Base-by-base conservation (phyloP, 371 early-diverging fungal genomes). In the Haplosporangium sp. region DNA sequence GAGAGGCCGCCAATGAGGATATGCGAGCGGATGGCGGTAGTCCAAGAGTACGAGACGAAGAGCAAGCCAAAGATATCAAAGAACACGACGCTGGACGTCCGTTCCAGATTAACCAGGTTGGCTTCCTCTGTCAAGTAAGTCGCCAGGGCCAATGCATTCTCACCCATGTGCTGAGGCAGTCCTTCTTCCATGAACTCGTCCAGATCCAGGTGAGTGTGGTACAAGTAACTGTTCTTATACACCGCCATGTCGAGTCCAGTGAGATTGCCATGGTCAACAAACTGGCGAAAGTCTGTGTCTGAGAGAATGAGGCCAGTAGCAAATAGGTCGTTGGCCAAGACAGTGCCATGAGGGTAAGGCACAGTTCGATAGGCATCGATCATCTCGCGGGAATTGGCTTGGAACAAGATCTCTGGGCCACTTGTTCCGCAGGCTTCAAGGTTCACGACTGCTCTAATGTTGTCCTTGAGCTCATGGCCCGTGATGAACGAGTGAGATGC, bases 211-310 rank as follows among this genome's bases (percentile, higher is more conserved):
- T 89, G 88, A 1, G 93, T 92, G 64, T 93, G 93, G 61, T 93
- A 93, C 20, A 89, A 51, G 58, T 90, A 90, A 1, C 85, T 85
- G 62, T 89, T 90, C 73, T 89, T 88, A 80, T 92, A 92, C 23
- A 89, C 86, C 1, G 92, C 92, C 89, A 91, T 85, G 62, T 93
- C 94, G 47, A 91, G 83, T 37, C 87, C 89, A 8, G 86, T 83
- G 62, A 90, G 61, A 46, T 88, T 86, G 45, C 90, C 92, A 60
- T 92, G 87, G 47, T 89, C 85, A 18, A 90, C 89, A 83, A 92
- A 93, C 59, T 91, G 92, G 59, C 91, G 81, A 69, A 88, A 93
- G 67, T 93, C 94, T 8, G 94, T 93, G 69, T 93, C 94, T n/a
- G 87, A 86, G 29, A 91, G 67, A 43, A 93, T 86, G 43, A 93